These are phyloP conservation scores for Sindora glabra DNA, from an alignment of 306 rosid genomes.

Conservation along the genomic window DNA sequence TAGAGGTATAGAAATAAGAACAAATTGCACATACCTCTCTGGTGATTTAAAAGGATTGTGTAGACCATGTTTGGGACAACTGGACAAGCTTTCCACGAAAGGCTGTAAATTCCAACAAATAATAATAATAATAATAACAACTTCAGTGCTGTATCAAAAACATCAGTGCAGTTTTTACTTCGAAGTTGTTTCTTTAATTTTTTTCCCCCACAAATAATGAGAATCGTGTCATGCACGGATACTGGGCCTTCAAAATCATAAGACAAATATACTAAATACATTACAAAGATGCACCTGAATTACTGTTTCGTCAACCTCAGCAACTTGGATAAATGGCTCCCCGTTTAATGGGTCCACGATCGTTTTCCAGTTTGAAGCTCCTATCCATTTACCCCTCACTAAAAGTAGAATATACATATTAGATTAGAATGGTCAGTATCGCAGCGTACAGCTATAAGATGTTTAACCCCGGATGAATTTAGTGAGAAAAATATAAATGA, in stretches of 20 bases:
- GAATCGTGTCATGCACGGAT: background rate
- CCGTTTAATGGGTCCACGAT: slow-evolving; percentile 89
- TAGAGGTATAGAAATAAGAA: background rate
- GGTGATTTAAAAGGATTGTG: slow-evolving; percentile 97
- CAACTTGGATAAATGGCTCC: slow-evolving; percentile 82
- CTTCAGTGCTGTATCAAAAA: background rate
- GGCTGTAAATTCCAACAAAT: slow-evolving; percentile 49
- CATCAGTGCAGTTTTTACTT: background rate
- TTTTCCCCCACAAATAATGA: slow-evolving; percentile 5
- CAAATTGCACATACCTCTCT: slow-evolving; percentile 56
- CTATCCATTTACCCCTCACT: slow-evolving; percentile 94
- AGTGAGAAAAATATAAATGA: background rate
- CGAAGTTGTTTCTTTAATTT: background rate
- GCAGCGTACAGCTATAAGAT: background rate
- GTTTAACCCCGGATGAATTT: background rate
- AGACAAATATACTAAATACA: too few relatives aligned
- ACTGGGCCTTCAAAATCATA: slow-evolving; percentile 3
- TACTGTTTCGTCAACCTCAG: slow-evolving; percentile 77
- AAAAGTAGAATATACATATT: slow-evolving; percentile 25
- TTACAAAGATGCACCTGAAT: slow-evolving; percentile 49
- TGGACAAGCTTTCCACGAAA: slow-evolving; percentile 74
- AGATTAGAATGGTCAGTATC: slow-evolving; percentile 1
- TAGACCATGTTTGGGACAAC: slow-evolving; percentile 90
- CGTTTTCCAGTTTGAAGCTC: slow-evolving; percentile 55
- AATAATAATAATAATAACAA: slow-evolving; percentile 5